Conservation (phyloP, 2,329 filamentous ascomycete genomes). For the Aspergillus unguis region DNA sequence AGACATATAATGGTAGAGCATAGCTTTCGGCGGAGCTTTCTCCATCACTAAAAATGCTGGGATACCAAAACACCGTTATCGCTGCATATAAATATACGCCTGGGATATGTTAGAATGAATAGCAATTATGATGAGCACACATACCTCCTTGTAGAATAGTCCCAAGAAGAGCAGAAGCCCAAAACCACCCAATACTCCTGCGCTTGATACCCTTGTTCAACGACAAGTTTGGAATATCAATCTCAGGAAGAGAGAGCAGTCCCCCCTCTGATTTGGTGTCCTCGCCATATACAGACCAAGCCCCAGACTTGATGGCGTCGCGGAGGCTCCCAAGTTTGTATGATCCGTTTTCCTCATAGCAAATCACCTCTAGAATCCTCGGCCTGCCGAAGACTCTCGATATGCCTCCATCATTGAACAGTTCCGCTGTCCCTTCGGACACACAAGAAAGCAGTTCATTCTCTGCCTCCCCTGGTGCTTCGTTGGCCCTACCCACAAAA, state of each 20-base stretch:
- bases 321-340: constrained; percentile 27
- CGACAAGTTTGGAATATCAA: constrained; percentile 34
- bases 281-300: constrained; percentile 20
- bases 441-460: constrained; percentile 48
- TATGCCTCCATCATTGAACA: constrained; percentile 44
- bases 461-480: constrained; percentile 42
- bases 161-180: constrained; percentile 27
- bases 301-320: constrained; percentile 21
- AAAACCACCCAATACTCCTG: constrained; percentile 29
- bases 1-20: constrained; percentile 33
- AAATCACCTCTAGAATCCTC: constrained; percentile 35
- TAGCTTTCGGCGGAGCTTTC: constrained; percentile 25
- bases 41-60: constrained; percentile 25
- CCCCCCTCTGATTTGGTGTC: constrained; percentile 9
- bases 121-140: not conserved
- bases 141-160: constrained; percentile 28
- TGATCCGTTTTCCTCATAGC: constrained; percentile 34
- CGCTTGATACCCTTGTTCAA: constrained; percentile 36
- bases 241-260: constrained; percentile 19
- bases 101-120: not conserved
- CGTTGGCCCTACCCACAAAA: constrained; percentile 46
- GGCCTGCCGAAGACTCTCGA: constrained; percentile 36
- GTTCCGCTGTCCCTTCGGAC: constrained; percentile 44
- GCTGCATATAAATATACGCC: constrained; percentile 25
- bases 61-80: constrained; percentile 29